Evolutionary conservation across 768 basidiomycete genomes (phyloP), one percentile per base, ranked within the genome.

Genomic region (Rhodocollybia butyracea): DNA sequence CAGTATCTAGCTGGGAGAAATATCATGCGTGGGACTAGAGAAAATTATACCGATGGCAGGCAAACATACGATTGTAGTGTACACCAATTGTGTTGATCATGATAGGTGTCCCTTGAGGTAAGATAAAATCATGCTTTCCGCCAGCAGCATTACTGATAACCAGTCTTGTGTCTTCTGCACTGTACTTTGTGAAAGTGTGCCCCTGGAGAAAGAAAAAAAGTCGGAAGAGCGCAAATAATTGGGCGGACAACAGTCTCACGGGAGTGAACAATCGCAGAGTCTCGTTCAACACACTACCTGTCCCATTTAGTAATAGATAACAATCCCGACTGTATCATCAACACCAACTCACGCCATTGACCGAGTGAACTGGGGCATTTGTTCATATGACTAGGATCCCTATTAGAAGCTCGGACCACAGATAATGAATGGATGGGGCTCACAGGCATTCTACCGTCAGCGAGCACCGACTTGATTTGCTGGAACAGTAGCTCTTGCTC

Each of bases 1-100:
- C 82, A 84, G 62, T 82, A 82, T 30, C 74, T 72, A 22, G 82
- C 82, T 83, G 46, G 26, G 12, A 21, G 38, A n/a, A n/a, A n/a
- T n/a, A n/a, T n/a, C n/a, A n/a, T n/a, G 22, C n/a, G n/a, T n/a
- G n/a, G n/a, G n/a, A n/a, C n/a, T n/a, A n/a, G n/a, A n/a, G n/a
- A n/a, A n/a, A n/a, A n/a, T n/a, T n/a, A n/a, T n/a, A n/a, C n/a
- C n/a, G n/a, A n/a, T n/a, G n/a, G n/a, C 34, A 3, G 22, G 19
- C 13, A 43, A 15, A 57, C 76, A 36, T 64, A 81, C 80, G 78
- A 60, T 82, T 82, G 56, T 81, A 74, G 58, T 82, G 81, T 29
- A 81, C 54, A 10, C 69, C 80, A 26, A 70, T 60, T 1, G 70
- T 65, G 58, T 73, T 64, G n/a, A 82, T 61, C 0, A 56, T 48